Evolutionary conservation across 2,329 filamentous ascomycete genomes (phyloP).

Genomic region (Aspergillus novoparasiticus): DNA sequence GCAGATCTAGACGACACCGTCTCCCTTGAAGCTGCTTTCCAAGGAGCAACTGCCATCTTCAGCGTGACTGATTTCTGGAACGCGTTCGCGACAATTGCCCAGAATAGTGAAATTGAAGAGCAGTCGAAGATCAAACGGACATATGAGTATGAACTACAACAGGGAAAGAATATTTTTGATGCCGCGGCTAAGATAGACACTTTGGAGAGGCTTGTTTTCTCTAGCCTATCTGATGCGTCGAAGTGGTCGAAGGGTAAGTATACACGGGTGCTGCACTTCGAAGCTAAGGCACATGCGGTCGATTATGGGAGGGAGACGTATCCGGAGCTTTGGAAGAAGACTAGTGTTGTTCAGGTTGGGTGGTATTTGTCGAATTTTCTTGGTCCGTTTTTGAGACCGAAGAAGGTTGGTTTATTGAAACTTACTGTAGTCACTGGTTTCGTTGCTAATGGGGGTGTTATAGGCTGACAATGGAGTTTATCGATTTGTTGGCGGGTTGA

Average conservation of each 20-base stretch:
- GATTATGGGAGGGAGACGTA: conserved; percentile 34
- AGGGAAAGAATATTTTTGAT: conserved; percentile 41
- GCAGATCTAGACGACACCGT: conserved; percentile 36
- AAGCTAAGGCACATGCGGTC: conserved; percentile 42
- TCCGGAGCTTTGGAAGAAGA: conserved; percentile 30
- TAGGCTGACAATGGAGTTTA: neutral
- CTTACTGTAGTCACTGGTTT: neutral
- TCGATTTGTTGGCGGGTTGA: neutral
- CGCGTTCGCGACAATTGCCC: conserved; percentile 20
- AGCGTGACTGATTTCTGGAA: conserved; percentile 38
- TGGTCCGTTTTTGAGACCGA: neutral
- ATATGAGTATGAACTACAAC: conserved; percentile 34
- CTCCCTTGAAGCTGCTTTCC: conserved; percentile 39
- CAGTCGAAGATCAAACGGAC: conserved; percentile 6
- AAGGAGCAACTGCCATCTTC: conserved; percentile 43
- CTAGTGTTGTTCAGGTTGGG: conserved; percentile 36
- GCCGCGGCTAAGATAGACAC: conserved; percentile 34
- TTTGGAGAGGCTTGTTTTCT: conserved; percentile 45
- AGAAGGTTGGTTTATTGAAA: neutral
- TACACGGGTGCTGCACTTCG: conserved; percentile 45
- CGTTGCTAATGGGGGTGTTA: neutral
- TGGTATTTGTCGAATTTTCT: conserved; percentile 37
- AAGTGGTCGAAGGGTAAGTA: conserved; percentile 48
- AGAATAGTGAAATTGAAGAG: conserved; percentile 19
- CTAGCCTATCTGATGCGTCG: conserved; percentile 37